Percentiles rank a stretch among this genome's conserved stretches.
Conservation (phyloP, 2,329 filamentous ascomycete genomes). For the Colletotrichum sp. region DNA sequence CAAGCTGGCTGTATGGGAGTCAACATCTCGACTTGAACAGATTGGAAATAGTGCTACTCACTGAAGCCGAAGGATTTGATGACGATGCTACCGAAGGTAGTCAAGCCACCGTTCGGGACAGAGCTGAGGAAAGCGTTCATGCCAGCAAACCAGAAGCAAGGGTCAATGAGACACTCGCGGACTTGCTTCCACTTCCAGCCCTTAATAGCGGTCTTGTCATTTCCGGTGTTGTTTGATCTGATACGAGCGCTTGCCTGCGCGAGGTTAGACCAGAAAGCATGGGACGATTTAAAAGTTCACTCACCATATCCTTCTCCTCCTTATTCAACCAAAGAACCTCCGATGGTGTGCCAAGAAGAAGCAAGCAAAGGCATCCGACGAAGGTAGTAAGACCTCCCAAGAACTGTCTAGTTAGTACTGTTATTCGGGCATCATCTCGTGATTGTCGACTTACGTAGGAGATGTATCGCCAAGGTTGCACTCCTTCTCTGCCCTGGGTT, state of each 20-base stretch:
- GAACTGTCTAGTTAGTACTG: constrained; percentile 25
- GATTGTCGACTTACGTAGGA: constrained; percentile 31
- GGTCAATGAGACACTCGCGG: constrained; percentile 37
- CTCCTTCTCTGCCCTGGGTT: constrained; percentile 29
- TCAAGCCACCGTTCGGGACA: constrained; percentile 40
- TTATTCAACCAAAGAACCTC: constrained; percentile 40
- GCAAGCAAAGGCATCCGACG: constrained; percentile 34
- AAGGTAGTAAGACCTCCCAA: constrained; percentile 38
- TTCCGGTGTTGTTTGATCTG: constrained; percentile 38
- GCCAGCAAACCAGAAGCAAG: constrained; percentile 41
- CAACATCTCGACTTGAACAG: fast-evolving
- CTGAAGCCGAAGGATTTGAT: constrained; percentile 40
- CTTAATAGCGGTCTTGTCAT: constrained; percentile 40
- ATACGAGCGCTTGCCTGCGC: constrained; percentile 34
- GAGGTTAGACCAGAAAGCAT: not conserved
- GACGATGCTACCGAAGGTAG: constrained; percentile 37
- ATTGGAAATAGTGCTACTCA: constrained; percentile 1
- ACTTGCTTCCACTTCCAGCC: constrained; percentile 42
- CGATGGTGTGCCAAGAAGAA: constrained; percentile 40
- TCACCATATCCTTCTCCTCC: constrained; percentile 38
- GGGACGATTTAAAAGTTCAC: not conserved
- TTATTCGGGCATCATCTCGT: fast-evolving
- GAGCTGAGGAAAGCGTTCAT: constrained; percentile 39
- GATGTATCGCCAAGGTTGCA: constrained; percentile 42
- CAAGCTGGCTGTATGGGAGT: constrained; percentile 30